Evolutionary conservation across 139 green algal genomes (phyloP), one percentile per base, ranked within the genome.

Genomic region (Closterium sp.): DNA sequence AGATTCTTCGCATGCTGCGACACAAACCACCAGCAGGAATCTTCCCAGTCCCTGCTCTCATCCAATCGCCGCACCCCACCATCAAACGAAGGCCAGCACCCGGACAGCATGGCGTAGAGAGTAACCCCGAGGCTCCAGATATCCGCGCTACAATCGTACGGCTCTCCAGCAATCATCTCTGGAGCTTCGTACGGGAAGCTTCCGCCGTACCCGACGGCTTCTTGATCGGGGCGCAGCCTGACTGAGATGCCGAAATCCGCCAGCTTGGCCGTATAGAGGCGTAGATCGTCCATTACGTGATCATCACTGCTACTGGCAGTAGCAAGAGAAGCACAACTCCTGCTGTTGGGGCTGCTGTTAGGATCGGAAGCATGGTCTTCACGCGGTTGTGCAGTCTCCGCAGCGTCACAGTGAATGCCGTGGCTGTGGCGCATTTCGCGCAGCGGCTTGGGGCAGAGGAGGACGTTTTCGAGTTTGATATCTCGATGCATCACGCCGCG

Each of bases 401-500:
- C 50, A 73, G 50, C 50, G 17, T 9, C 50, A 27, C 13, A 9
- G 38, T 45, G 1, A 73, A 4, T 22, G 17, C 50, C 50, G 24
- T 73, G 50, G 50, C 17, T 73, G 50, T 73, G 50, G 1, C 50
- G 50, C 50, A 73, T 73, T 73, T 73, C 50, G 10, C 50, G 50
- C 50, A 73, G 17, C 17, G 50, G 50, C 50, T 73, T 73, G 50
- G 50, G 50, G 10, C 50, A 73, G 17, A 88, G 85, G 29, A 88
- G 30, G 30, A 88, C 30, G 21, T 88, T 88, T 22, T 99, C 98
- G 32, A 96, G 96, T 92, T 97, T 97, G 45, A 97, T 92, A 93
- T 97, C 96, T 0, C 96, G 86, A 94, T 99, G 98, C 31, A 99
- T 97, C 31, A 99, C 98, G 30, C 97, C 97, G 92, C 98, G 96